Conservation (phyloP, 768 basidiomycete species). For the Lactarius trivialis region DNA sequence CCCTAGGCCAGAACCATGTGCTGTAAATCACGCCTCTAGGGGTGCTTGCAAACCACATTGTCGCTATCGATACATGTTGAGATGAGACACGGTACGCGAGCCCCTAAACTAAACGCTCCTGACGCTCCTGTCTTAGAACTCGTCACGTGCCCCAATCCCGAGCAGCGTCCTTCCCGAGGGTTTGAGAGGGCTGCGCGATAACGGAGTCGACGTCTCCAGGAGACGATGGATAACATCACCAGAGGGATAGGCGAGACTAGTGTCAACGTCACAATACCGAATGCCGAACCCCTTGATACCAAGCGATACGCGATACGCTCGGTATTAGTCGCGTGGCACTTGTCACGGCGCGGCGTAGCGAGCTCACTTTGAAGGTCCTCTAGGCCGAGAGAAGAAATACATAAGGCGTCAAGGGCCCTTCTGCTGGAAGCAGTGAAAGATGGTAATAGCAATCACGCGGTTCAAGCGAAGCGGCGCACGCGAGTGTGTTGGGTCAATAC, state of each 20-base stretch:
- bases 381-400: constrained; percentile 24
- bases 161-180: neutral
- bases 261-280: constrained; percentile 65
- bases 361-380: neutral
- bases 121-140: neutral
- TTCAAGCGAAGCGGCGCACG: constrained; percentile 40
- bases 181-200: too few species aligned
- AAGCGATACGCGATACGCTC: constrained; percentile 51
- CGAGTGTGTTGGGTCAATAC: constrained; percentile 79
- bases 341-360: constrained; percentile 24
- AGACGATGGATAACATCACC: constrained; percentile 74
- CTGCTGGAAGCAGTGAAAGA: constrained; percentile 27
- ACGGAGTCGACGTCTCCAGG: constrained; percentile 59
- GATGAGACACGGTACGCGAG: neutral
- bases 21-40: constrained; percentile 11
- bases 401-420: constrained; percentile 32
- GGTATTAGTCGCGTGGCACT: constrained; percentile 53
- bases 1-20: constrained; percentile 11
- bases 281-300: constrained; percentile 93
- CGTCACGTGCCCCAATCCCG: neutral
- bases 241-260: constrained; percentile 56
- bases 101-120: neutral
- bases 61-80: constrained; percentile 14
- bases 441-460: constrained; percentile 36
- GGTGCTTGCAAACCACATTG: constrained; percentile 14